Base-by-base conservation (phyloP, 306 rosid genomes). In the Castanopsis chinensis region DNA sequence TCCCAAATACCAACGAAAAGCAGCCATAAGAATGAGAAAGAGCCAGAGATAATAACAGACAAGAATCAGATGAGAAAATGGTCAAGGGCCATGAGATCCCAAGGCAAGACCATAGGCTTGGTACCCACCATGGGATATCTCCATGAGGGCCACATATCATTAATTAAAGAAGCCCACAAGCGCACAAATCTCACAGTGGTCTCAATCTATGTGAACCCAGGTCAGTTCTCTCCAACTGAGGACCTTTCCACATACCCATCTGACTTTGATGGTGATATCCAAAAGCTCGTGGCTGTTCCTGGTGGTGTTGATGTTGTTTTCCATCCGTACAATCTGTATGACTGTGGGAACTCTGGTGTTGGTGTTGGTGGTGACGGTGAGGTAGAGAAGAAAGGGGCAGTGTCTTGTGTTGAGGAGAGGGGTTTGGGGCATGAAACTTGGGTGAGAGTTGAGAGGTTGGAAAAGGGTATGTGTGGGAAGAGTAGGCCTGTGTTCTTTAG, bases 101-200 rank as follows among this genome's bases (percentile, higher is more conserved):
- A 82, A 81, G 94, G 93, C 67, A 91, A 89, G 20, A 41, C 85
- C 68, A 85, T 95, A 2, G 88, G 83, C 32, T 51, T 93, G 1
- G 96, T 95, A 1, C 99, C 98, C 86, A 93, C 98, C 41, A 95
- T 95, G 99, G 99, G 98, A 2, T 93, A 56, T 76, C 98, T 95
- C 76, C 98, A 95, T 43, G 72, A 82, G 10, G 97, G 99, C 52
- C 98, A 93, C 69, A 72, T 95, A n/a, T 85, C 98, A 2, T 91
- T 95, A 15, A 69, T 95, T 72, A 71, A 45, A 51, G 85, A 89
- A 81, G 97, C 94, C 51, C 93, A 51, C 81, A 58, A 32, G 25
- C 93, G 64, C 28, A 18, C 92, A 18, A 73, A 93, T 19, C 72
- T 90, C 17, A 49, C 90, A 6, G 97, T 74, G 0, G 91, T 95